Evolutionary conservation across 139 green algal genomes (phyloP).

Genomic region (Desmodesmus armatus): DNA sequence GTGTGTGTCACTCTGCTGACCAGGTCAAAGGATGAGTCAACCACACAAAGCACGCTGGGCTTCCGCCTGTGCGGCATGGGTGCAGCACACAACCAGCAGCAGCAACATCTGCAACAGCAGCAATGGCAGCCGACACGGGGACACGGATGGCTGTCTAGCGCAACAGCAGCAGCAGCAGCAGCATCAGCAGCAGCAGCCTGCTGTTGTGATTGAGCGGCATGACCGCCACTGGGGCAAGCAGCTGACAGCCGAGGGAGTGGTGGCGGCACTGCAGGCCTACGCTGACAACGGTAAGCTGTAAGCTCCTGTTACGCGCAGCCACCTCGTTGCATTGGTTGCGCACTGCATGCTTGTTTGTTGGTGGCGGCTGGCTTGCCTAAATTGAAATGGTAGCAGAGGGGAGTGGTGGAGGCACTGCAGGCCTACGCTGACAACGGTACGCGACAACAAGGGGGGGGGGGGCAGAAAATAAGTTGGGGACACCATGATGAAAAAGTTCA

Average conservation of each 20-base stretch:
- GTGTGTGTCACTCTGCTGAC: neutral
- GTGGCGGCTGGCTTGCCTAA: neutral
- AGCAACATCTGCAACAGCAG: constrained; percentile 82
- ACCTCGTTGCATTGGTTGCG: too few species aligned
- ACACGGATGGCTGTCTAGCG: constrained; percentile 61
- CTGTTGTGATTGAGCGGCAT: too few species aligned
- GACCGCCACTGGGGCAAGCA: constrained; percentile 81
- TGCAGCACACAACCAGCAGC: constrained; percentile 65
- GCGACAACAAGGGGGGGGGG: too few species aligned
- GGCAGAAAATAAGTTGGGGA: too few species aligned
- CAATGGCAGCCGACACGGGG: constrained; percentile 48
- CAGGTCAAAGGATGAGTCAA: constrained; percentile 80
- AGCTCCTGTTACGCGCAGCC: neutral
- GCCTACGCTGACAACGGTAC: neutral
- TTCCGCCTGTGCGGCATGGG: constrained; percentile 89
- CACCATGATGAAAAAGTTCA: too few species aligned
- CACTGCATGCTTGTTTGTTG: too few species aligned
- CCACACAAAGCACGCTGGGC: constrained; percentile 79
- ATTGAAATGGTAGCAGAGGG: neutral
- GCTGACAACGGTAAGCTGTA: constrained; percentile 78
- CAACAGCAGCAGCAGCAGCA: too few species aligned
- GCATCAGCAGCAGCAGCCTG: too few species aligned
- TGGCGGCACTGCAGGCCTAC: constrained; percentile 75
- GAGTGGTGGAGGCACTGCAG: neutral
- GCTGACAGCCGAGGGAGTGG: constrained; percentile 67